Percentiles rank a stretch among this genome's conserved stretches.
These are phyloP conservation scores for Sonneratia caseolaris DNA, from an alignment of 345 rosid species.

Conservation along the genomic window DNA sequence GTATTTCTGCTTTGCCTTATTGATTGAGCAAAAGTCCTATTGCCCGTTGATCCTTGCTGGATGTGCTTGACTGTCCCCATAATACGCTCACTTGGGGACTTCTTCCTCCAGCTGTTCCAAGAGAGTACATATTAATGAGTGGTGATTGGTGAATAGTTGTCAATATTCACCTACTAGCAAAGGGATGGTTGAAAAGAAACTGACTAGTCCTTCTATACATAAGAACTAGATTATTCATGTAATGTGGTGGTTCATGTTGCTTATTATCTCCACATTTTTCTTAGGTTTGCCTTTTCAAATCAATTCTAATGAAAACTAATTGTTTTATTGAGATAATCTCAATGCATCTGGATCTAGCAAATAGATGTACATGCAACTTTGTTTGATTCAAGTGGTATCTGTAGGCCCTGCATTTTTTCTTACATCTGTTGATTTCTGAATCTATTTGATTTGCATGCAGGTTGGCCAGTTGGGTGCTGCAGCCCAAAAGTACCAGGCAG, in stretches of 20 bases:
- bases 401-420: background rate
- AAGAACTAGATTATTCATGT: background rate
- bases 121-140: too few species aligned
- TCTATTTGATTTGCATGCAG: constrained; percentile 25
- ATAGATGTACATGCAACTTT: background rate
- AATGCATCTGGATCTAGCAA: background rate
- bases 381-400: background rate
- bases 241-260: background rate
- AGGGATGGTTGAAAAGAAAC: background rate
- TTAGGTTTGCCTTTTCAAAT: background rate
- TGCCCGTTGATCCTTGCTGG: too few species aligned
- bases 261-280: background rate
- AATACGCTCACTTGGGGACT: too few species aligned
- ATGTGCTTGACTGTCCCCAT: too few species aligned
- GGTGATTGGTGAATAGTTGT: background rate
- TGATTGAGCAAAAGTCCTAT: background rate
- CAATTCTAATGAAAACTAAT: background rate
- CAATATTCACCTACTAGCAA: background rate
- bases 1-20: background rate
- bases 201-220: background rate
- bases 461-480: constrained; percentile 86
- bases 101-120: too few species aligned
- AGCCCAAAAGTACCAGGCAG: constrained; percentile 86
- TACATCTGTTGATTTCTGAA: background rate
- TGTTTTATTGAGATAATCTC: background rate